Evolutionary conservation across 495 filamentous ascomycete species (phyloP).

Genomic region (Xylaria venustula): DNA sequence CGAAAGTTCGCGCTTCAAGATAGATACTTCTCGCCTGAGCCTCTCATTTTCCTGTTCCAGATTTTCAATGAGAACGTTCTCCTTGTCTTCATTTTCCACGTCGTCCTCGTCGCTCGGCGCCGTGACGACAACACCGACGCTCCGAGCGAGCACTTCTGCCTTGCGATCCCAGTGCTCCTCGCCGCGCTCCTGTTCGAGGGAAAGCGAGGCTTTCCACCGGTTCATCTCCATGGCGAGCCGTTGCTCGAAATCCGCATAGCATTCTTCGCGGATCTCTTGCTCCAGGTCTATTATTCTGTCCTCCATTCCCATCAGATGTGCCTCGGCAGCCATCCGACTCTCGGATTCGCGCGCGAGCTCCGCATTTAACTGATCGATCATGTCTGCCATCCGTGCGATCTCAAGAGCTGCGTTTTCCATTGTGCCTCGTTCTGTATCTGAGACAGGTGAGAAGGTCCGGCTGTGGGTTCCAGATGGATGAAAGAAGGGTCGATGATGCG

Average conservation of each 20-base stretch:
- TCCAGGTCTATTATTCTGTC: conserved; percentile 72
- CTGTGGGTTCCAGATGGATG: conserved; percentile 40
- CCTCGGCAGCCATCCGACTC: conserved; percentile 57
- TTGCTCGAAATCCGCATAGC: conserved; percentile 80
- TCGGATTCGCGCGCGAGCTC: conserved; percentile 57
- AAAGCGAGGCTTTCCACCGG: conserved; percentile 72
- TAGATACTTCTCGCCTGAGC: conserved; percentile 50
- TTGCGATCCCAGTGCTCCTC: conserved; percentile 90
- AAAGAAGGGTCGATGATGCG: conserved; percentile 31
- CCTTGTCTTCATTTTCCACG: conserved; percentile 48
- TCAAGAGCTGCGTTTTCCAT: conserved; percentile 74
- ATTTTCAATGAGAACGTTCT: conserved; percentile 51
- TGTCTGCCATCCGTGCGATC: conserved; percentile 69
- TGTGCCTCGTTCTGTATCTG: conserved; percentile 59
- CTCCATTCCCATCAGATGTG: conserved; percentile 59
- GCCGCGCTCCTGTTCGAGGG: conserved; percentile 66
- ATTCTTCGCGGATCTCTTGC: conserved; percentile 85
- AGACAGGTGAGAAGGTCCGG: conserved; percentile 40
- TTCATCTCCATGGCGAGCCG: conserved; percentile 69
- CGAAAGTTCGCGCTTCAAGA: conserved; percentile 48
- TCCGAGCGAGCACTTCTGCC: conserved; percentile 76
- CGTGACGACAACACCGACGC: conserved; percentile 48
- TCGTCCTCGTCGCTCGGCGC: conserved; percentile 21
- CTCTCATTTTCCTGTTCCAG: conserved; percentile 63
- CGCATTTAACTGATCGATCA: conserved; percentile 68